phyloP scores from a whole-genome alignment of 2,329 filamentous ascomycete genomes.

The Trichophyton schoenleinii region DNA sequence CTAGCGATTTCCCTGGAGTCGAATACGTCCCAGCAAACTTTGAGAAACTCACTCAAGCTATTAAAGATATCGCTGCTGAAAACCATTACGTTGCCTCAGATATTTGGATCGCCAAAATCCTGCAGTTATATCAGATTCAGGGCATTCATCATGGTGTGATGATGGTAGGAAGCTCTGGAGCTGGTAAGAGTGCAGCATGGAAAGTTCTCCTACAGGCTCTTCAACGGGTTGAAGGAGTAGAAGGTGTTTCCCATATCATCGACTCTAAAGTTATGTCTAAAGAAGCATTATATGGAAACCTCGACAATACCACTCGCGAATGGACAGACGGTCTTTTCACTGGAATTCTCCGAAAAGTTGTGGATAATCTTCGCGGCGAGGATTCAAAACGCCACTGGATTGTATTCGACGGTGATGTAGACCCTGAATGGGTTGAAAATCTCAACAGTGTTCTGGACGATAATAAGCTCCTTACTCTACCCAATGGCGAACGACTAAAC shows the following conservation, averaged over 20 bases:
- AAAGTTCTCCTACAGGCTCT: conserved; percentile 80
- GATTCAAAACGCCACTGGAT: conserved; percentile 98
- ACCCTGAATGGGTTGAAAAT: conserved; percentile 99
- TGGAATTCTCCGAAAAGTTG: conserved; percentile 93
- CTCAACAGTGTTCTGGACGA: conserved; percentile 98
- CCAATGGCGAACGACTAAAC: conserved; percentile 95
- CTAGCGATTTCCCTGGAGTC: conserved; percentile 78
- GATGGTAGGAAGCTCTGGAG: conserved; percentile 98
- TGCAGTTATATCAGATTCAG: conserved; percentile 97
- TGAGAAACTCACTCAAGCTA: conserved; percentile 63
- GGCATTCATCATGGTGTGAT: conserved; percentile 98
- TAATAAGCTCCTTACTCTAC: conserved; percentile 92
- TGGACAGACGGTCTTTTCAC: conserved; percentile 99
- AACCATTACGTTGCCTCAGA: conserved; percentile 83
- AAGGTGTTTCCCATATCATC: conserved; percentile 94
- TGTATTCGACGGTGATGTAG: conserved; percentile 96
- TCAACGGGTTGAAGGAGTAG: conserved; percentile 77
- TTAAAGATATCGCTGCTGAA: conserved; percentile 69
- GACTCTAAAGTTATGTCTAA: conserved; percentile 99
- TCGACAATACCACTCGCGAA: conserved; percentile 93
- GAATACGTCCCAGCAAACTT: conserved; percentile 85
- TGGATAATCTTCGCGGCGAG: conserved; percentile 95
- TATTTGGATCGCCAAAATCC: conserved; percentile 91
- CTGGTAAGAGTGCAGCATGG: conserved; percentile 94
- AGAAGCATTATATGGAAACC: conserved; percentile 85